Conservation (phyloP, 768 basidiomycete genomes). For the Ephemerocybe angulata region DNA sequence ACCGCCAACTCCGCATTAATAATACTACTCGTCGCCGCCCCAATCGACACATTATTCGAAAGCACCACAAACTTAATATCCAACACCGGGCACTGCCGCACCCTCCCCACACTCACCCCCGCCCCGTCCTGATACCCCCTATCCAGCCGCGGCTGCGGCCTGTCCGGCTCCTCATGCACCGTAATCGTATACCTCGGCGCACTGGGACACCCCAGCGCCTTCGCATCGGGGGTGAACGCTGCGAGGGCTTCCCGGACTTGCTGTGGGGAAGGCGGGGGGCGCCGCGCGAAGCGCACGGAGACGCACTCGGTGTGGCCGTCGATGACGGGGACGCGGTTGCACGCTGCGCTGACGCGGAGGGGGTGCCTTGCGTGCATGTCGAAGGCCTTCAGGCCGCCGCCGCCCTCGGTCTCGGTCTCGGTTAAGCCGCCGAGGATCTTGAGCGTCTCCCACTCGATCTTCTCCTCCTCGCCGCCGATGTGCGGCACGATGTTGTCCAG, state of each 20-base stretch:
- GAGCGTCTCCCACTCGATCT: conserved; percentile 97
- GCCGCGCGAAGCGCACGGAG: conserved; percentile 74
- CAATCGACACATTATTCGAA: conserved; percentile 91
- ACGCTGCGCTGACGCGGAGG: conserved; percentile 86
- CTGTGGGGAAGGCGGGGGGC: conserved; percentile 82
- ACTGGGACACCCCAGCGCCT: conserved; percentile 72
- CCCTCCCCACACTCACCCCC: conserved; percentile 85
- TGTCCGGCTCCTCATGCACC: conserved; percentile 89
- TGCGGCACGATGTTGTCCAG: conserved; percentile 94
- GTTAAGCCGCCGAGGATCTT: conserved; percentile 90
- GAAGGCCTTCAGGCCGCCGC: conserved; percentile 58
- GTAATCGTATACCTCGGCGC: conserved; percentile 81
- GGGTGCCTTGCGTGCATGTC: conserved; percentile 82
- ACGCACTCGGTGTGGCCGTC: conserved; percentile 94
- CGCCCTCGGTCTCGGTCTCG: conserved; percentile 54
- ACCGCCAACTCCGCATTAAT: conserved; percentile 98
- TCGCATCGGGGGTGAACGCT: conserved; percentile 73
- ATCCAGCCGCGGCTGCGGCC: conserved; percentile 93
- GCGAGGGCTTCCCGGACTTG: conserved; percentile 81
- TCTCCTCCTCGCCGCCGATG: conserved; percentile 93
- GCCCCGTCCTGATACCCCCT: conserved; percentile 87
- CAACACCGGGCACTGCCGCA: conserved; percentile 86
- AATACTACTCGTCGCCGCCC: conserved; percentile 94
- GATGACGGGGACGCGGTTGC: conserved; percentile 93
- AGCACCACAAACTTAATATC: conserved; percentile 96